Conservation (phyloP, 2,329 filamentous ascomycete genomes). For the Xylaria sp. region DNA sequence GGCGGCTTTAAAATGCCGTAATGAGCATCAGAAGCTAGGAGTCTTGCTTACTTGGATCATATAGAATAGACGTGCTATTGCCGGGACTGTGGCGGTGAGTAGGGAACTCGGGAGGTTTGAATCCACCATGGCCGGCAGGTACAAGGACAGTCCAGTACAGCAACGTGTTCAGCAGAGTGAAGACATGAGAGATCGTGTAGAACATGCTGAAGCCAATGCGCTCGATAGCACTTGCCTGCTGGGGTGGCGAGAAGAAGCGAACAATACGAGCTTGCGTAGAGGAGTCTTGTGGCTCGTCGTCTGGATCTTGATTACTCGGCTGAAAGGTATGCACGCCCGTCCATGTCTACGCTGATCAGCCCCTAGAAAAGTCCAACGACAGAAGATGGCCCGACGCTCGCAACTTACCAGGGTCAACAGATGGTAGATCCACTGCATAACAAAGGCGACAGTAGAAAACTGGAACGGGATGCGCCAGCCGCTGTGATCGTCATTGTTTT, state of each 20-base stretch:
- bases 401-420: conserved; percentile 58
- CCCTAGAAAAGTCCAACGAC: not conserved
- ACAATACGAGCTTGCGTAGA: conserved; percentile 53
- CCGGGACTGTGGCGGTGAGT: conserved; percentile 36
- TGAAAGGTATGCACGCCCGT: conserved; percentile 64
- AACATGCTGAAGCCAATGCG: conserved; percentile 63
- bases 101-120: conserved; percentile 43
- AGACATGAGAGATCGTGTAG: conserved; percentile 59
- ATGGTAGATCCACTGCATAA: conserved; percentile 59
- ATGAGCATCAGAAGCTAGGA: not conserved
- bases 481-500: conserved; percentile 53
- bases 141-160: conserved; percentile 60
- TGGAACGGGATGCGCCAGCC: conserved; percentile 60
- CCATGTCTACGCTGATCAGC: conserved; percentile 55
- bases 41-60: conserved; percentile 45
- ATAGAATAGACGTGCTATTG: conserved; percentile 38
- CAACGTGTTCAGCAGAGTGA: conserved; percentile 61
- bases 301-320: conserved; percentile 53
- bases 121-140: conserved; percentile 53
- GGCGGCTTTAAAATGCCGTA: not conserved
- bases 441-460: conserved; percentile 59
- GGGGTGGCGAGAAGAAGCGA: conserved; percentile 58
- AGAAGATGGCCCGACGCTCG: not conserved
- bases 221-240: conserved; percentile 54
- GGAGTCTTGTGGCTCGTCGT: conserved; percentile 46